Evolutionary conservation across 1,284 basidiomycete genomes (phyloP).

Genomic region (Puccinia polysora): DNA sequence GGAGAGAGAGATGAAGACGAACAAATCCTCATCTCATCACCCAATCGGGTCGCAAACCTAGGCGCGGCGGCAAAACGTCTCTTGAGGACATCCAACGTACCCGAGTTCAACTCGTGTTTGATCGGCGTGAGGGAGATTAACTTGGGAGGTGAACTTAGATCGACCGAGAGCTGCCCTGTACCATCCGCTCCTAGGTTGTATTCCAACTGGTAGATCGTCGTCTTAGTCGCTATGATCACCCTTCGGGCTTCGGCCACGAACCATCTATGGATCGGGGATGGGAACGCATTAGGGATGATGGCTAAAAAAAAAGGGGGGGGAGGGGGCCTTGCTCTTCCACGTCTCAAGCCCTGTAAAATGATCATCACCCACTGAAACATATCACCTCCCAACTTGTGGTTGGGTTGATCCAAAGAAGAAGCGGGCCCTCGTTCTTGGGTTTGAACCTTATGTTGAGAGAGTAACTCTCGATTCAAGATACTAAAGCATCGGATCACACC

Average conservation of each 20-base stretch:
- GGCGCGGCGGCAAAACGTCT: slow-evolving; percentile 39
- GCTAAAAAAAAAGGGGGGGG: background rate
- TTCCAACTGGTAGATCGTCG: slow-evolving; percentile 33
- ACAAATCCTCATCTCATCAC: slow-evolving; percentile 43
- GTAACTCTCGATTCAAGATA: slow-evolving; percentile 20
- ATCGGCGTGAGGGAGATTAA: slow-evolving; percentile 34
- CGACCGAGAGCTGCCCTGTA: background rate
- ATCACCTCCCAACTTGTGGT: slow-evolving; percentile 11
- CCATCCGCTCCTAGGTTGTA: slow-evolving; percentile 1
- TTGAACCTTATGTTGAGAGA: slow-evolving; percentile 41
- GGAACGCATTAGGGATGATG: too few species aligned
- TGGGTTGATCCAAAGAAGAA: too few species aligned
- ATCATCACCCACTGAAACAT: slow-evolving; percentile 33
- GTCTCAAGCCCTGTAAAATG: background rate
- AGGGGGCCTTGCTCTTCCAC: background rate
- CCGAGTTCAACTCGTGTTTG: slow-evolving; percentile 32
- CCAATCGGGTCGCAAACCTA: slow-evolving; percentile 33
- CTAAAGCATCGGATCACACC: slow-evolving; percentile 40
- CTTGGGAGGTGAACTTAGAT: slow-evolving; percentile 19
- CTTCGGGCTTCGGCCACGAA: slow-evolving; percentile 39
- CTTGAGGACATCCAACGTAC: slow-evolving; percentile 39
- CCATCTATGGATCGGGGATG: slow-evolving; percentile 27
- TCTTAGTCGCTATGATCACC: slow-evolving; percentile 42
- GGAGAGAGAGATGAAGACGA: background rate
- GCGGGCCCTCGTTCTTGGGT: background rate